These are phyloP conservation scores for Blumeria graminis DNA, from an alignment of 2,329 filamentous ascomycete genomes.

Conservation along the genomic window DNA sequence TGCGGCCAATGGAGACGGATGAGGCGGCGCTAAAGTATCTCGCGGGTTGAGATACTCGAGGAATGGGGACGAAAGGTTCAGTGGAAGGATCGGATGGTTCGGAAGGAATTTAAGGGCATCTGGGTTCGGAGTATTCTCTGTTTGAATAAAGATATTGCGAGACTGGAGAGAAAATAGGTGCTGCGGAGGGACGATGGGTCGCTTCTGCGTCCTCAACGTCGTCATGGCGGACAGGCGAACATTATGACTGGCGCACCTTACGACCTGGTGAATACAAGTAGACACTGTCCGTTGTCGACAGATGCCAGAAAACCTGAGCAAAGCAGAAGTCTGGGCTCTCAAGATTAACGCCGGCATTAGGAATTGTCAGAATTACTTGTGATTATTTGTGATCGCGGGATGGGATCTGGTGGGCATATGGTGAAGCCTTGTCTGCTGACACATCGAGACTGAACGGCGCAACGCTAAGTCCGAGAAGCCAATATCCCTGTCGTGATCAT, in stretches of 20 bases:
- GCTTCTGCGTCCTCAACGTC: constrained; percentile 20
- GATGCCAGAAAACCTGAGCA: too few species aligned
- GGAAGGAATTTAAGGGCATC: constrained; percentile 93
- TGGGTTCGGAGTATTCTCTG: constrained; percentile 79
- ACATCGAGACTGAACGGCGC: too few species aligned
- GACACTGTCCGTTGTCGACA: too few species aligned
- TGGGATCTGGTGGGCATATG: too few species aligned
- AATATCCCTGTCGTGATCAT: too few species aligned
- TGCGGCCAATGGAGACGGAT: constrained; percentile 76
- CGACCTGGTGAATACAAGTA: too few species aligned
- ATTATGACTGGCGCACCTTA: constrained; percentile 18
- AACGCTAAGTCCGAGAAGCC: too few species aligned
- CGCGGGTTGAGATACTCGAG: constrained; percentile 82
- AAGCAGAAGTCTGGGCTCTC: too few species aligned
- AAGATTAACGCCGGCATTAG: too few species aligned
- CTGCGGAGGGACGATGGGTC: constrained; percentile 21
- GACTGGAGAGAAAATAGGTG: constrained; percentile 18
- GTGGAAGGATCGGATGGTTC: constrained; percentile 64
- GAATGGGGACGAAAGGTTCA: constrained; percentile 47
- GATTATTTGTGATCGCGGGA: too few species aligned
- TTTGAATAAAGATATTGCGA: constrained; percentile 92
- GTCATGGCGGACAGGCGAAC: constrained; percentile 22
- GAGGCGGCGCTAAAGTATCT: constrained; percentile 64
- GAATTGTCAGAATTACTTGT: too few species aligned
- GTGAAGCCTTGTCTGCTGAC: too few species aligned